Base-by-base conservation (phyloP, 345 rosid species). In the Gossypium rotundifolium region DNA sequence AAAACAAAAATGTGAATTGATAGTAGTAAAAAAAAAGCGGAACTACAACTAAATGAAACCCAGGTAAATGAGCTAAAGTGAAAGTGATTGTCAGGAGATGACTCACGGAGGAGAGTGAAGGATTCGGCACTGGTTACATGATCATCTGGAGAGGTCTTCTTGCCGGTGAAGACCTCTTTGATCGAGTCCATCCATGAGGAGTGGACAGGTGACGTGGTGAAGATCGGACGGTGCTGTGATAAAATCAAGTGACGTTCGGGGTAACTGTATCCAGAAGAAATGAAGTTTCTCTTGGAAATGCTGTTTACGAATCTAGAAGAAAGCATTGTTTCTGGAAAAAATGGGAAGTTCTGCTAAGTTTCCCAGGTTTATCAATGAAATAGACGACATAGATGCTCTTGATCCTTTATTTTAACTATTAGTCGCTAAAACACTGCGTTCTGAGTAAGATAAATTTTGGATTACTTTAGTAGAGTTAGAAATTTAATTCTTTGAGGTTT, bases 151-250 rank as follows among this genome's bases (percentile, higher is more conserved):
- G 85, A 75, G 3, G 80, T 51, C 44, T 91, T 93, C 10, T 88
- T 83, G 9, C 96, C 99, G 6, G 94, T 89, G 78, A 95, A 90
- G 66, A 88, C 89, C 2, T 94, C 97, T 83, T 89, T 91, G 81
- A 95, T 82, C 69, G 93, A 20, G 76, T 90, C 90, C 96, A 93
- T 83, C 99, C 97, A 95, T 53, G 94, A 87, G 76, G 79, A 66
- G 13, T 61, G 76, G 48, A 78, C 81, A 49, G 82, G 46, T 57
- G 88, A 20, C 20, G 94, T 86, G 73, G 91, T 78, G 78, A 81
- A 83, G 75, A 93, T 83, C 14, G 78, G 80, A 25, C 95, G 94
- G 69, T 66, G 76, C 82, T 77, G 91, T 23, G 89, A 58, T 33
- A 57, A 74, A 74, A 65, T 13, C n/a, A 49, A 71, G 62, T 13